phyloP scores from a whole-genome alignment of 768 basidiomycete species.

The Tubosaeta brunneosetosa region DNA sequence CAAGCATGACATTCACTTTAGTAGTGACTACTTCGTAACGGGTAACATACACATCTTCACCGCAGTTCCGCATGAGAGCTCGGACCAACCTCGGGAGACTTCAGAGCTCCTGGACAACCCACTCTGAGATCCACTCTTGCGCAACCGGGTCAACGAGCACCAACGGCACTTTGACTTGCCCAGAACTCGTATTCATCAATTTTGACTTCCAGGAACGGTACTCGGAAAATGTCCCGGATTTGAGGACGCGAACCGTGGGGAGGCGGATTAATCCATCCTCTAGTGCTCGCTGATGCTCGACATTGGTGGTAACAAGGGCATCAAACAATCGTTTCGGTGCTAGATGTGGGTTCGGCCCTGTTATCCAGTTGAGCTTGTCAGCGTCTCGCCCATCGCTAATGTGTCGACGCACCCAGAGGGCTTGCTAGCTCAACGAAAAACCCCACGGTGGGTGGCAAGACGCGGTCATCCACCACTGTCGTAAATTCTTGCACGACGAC shows the following conservation, averaged over 20 bases:
- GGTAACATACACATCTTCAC: too few species aligned
- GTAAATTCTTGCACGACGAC: constrained; percentile 13
- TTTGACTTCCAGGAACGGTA: constrained; percentile 14
- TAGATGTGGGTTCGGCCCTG: constrained; percentile 5
- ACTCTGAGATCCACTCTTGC: constrained; percentile 14
- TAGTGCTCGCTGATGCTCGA: neutral
- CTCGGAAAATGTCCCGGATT: constrained; percentile 17
- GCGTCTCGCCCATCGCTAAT: neutral
- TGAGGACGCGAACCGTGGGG: constrained; percentile 22
- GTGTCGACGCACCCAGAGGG: constrained; percentile 8
- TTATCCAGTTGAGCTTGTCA: too few species aligned
- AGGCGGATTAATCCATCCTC: neutral
- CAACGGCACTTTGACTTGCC: constrained; percentile 17
- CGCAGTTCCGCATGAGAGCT: too few species aligned
- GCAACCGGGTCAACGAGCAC: neutral
- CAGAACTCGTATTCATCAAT: neutral
- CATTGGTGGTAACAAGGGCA: neutral
- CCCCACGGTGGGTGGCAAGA: neutral
- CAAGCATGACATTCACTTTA: too few species aligned
- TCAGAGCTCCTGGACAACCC: constrained; percentile 6
- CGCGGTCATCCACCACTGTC: constrained; percentile 6
- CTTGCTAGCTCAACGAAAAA: constrained; percentile 15
- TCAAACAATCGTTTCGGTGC: constrained; percentile 8
- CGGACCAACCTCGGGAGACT: neutral
- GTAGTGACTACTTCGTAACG: too few species aligned